Base-by-base conservation (phyloP, 371 early-diverging fungal genomes). In the Quaeritorhiza haematococci region DNA sequence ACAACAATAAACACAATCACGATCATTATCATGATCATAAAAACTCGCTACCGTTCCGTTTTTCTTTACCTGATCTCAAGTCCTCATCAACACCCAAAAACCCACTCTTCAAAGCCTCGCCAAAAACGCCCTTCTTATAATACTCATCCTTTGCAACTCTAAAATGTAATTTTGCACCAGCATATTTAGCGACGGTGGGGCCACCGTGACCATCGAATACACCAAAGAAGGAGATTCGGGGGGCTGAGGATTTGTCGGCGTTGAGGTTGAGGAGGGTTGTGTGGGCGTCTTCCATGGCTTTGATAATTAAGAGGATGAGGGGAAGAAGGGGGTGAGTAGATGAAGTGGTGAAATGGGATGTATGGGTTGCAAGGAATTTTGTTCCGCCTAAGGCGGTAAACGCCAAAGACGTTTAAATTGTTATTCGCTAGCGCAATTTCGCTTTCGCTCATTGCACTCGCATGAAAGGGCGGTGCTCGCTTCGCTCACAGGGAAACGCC, bases 171-270 rank as follows among this genome's bases (percentile, higher is more conserved):
- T 84, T 69, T 8, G 78, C 76, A 33, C 94, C 93, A 34, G 89
- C 83, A 66, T 86, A 95, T 67, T 86, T 85, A 29, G 98, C 96
- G 3, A 92, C 88, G 55, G 67, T 76, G 33, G 73, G 61, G 3
- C 93, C 98, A 65, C 96, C 98, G 67, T 97, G 98, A 1, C 98
- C 98, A 71, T 97, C 98, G 69, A 85, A 94, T 3, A 95, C 95
- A n/a, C 86, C 93, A 79, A 93, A 97, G 78, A 94, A 94, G 17
- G 87, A 81, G 47, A 71, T 50, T 35, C 55, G 61, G 50, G 55
- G 56, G 17, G 33, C n/a, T 8, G 27, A 50, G 13, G 33, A 44
- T 56, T n/a, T 46, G 48, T 30, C 27, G 23, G 29, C 13, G 34
- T 35, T 33, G 32, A 30, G 47, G 47, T 32, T 29, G 30, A 17